Base-by-base conservation (phyloP, 371 early-diverging fungal species). In the Quaeritorhiza haematococci region DNA sequence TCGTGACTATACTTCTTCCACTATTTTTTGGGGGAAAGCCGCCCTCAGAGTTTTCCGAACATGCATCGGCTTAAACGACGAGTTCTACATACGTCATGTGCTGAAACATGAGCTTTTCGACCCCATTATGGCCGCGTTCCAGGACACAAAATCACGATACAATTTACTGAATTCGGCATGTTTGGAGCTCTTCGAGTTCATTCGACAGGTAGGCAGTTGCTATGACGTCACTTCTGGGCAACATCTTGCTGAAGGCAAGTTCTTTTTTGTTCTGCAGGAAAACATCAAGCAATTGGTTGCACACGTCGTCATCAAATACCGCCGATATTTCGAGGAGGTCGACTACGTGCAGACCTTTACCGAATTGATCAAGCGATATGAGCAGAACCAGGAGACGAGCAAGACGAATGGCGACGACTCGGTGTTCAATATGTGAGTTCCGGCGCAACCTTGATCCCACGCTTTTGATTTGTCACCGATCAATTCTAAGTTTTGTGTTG, bases 141-240 rank as follows among this genome's bases (percentile, higher is more conserved):
- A 81, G 44, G 78, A 79, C 21, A 85, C 87, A 1, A 72, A 84
- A 33, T 81, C 83, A 47, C 73, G 75, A 34, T 81, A 91, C 63
- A 93, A 93, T 56, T 62, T 93, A 45, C 51, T 92, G 41, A 90
- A 91, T 62, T 93, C 94, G 0, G 90, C 93, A 0, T 92, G 88
- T 57, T 73, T 92, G 41, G 93, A 93, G 55, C 65, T 95, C 32
- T 81, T 95, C 52, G 89, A 87, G 24, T 87, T 76, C 63, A 83
- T 94, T 51, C 75, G 84, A 52, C 83, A 72, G 64, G 87, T 86
- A 74, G 61, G 41, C 46, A 23, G 17, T 23, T 24, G 45, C 41
- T 53, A 17, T 46, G 49, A 2, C n/a, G 38, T 56, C 15, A 3
- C 34, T 55, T 27, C n/a, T 3, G 13, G 15, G 7, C 17, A 5